A percentile compares a stretch with the other conserved stretches of the same genome.
These are phyloP conservation scores for Stephania cephalantha DNA, from an alignment of 164 flowering plant species.

Conservation along the genomic window DNA sequence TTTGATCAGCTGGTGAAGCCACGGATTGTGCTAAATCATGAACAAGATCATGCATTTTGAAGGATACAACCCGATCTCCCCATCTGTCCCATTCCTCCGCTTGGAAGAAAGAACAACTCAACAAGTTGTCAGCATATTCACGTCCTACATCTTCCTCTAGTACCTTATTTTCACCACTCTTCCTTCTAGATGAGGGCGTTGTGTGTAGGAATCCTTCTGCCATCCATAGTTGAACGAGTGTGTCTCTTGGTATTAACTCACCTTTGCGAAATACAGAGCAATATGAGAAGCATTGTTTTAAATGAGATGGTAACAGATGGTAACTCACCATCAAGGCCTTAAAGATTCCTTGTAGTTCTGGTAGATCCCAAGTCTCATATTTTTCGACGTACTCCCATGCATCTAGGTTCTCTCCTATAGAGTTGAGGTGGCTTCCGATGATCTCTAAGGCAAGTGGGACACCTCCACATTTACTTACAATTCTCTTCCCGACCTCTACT, in stretches of 20 bases:
- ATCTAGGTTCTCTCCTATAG: not conserved
- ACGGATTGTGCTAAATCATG: conserved; percentile 14
- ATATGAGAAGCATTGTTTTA: conserved; percentile 3
- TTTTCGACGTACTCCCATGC: not conserved
- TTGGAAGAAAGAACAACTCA: conserved; percentile 15
- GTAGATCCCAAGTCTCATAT: not conserved
- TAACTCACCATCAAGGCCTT: conserved; percentile 1
- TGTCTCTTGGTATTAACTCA: not conserved
- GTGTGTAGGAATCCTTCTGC: not conserved
- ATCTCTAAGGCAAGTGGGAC: not conserved
- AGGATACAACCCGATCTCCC: not conserved
- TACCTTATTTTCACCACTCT: too few relatives aligned
- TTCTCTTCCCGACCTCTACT: not conserved
- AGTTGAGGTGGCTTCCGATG: not conserved
- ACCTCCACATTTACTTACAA: not conserved
- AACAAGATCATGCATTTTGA: conserved; percentile 18
- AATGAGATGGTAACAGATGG: not conserved
- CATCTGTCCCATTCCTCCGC: not conserved
- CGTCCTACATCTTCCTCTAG: conserved; percentile 11
- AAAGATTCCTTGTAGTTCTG: not conserved
- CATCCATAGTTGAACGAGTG: not conserved
- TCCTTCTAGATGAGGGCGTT: too few relatives aligned
- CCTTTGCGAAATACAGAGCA: conserved; percentile 1
- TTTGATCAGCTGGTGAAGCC: not conserved
- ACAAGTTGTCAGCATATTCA: conserved; percentile 4